Percentiles rank a stretch among this genome's conserved stretches.
Conservation (phyloP, 1,284 basidiomycete species). For the Fomitopsis schrenkii region DNA sequence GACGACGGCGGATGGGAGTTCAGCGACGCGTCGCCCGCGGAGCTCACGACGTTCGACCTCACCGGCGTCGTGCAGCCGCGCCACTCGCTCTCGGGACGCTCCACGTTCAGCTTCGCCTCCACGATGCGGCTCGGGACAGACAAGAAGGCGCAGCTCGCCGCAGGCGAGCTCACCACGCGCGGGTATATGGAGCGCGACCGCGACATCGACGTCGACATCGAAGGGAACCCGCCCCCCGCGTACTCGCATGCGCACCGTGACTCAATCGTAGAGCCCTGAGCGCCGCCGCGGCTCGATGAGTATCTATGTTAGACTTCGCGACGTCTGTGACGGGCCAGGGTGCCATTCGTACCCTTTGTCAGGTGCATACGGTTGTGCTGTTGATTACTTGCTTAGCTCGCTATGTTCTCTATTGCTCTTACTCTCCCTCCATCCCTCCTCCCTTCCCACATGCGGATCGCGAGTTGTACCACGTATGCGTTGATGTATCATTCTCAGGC, state of each 20-base stretch:
- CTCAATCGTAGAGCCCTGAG: background rate
- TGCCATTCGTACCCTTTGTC: background rate
- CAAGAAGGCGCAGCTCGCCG: slow-evolving; percentile 20
- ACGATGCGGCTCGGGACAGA: background rate
- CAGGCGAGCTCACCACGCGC: slow-evolving; percentile 24
- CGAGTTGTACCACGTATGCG: background rate
- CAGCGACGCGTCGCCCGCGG: slow-evolving; percentile 8
- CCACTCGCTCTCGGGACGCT: slow-evolving; percentile 8
- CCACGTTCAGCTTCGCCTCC: slow-evolving; percentile 12
- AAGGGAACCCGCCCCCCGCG: slow-evolving; percentile 24
- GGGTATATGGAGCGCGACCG: slow-evolving; percentile 21
- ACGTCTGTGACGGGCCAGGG: background rate
- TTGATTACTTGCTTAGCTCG: background rate
- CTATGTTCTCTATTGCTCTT: background rate
- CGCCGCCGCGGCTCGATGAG: background rate
- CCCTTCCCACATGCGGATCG: background rate
- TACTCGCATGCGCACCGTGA: slow-evolving; percentile 17
- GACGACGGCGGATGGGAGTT: slow-evolving; percentile 31
- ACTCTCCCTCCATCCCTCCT: background rate
- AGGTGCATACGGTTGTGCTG: background rate
- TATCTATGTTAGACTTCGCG: background rate
- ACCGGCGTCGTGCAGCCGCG: slow-evolving; percentile 7
- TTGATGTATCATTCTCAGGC: background rate
- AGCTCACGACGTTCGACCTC: slow-evolving; percentile 11
- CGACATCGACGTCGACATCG: slow-evolving; percentile 8